Evolutionary conservation across 2,329 filamentous ascomycete genomes (phyloP).

Genomic region (Hypoxylon rubiginosum): DNA sequence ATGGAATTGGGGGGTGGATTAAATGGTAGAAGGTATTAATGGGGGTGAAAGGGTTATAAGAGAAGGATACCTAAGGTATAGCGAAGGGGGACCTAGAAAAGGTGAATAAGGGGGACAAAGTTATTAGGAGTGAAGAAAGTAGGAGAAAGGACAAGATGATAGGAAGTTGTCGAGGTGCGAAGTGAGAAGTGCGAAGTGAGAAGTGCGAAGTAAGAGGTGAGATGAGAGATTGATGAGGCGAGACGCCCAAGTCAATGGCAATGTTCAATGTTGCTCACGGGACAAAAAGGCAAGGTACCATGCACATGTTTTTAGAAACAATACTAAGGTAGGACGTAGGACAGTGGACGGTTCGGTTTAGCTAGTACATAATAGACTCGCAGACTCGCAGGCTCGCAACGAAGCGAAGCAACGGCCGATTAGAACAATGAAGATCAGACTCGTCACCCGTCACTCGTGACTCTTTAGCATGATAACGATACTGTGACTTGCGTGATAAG

Average conservation of each 20-base stretch:
- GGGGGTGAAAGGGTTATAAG: conserved; percentile 9
- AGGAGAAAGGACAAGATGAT: conserved; percentile 33
- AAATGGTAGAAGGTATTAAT: conserved; percentile 10
- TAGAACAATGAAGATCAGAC: conserved; percentile 47
- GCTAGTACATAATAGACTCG: not conserved
- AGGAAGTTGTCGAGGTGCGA: conserved; percentile 27
- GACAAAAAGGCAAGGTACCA: conserved; percentile 37
- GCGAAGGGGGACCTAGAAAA: conserved; percentile 18
- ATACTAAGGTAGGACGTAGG: not conserved
- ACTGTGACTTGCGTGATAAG: conserved; percentile 40
- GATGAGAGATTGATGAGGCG: not conserved
- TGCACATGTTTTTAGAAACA: conserved; percentile 23
- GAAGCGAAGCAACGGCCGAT: conserved; percentile 24
- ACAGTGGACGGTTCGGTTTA: not conserved
- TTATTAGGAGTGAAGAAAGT: conserved; percentile 29
- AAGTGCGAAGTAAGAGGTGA: not conserved
- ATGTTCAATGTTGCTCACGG: conserved; percentile 44
- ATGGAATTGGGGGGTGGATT: conserved; percentile 13
- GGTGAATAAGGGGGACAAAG: conserved; percentile 5
- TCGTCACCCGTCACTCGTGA: conserved; percentile 49
- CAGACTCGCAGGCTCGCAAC: conserved; percentile 30
- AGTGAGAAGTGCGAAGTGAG: too few relatives aligned
- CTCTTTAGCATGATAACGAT: conserved; percentile 48
- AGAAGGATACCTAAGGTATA: conserved; percentile 6
- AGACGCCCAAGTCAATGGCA: conserved; percentile 1